These are phyloP conservation scores for Alternaria rosae DNA, from an alignment of 2,329 filamentous ascomycete genomes.

Conservation along the genomic window DNA sequence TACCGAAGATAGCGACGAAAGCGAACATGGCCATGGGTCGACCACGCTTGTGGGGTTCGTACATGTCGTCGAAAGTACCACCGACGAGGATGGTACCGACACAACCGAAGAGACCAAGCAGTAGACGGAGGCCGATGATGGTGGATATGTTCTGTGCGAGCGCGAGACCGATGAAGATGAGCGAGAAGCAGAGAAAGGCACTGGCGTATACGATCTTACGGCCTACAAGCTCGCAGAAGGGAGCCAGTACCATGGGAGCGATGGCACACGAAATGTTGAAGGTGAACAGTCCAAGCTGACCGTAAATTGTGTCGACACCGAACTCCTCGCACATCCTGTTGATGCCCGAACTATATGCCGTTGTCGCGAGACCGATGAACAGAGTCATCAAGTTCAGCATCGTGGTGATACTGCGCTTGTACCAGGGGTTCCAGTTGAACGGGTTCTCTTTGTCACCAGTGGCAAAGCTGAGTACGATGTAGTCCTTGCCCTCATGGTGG, in stretches of 20 bases:
- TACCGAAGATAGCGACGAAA: constrained; percentile 50
- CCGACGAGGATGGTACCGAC: constrained; percentile 40
- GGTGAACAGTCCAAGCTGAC: constrained; percentile 35
- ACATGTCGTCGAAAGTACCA: constrained; percentile 40
- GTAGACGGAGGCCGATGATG: constrained; percentile 36
- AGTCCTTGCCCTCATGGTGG: constrained; percentile 34
- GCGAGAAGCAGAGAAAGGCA: constrained; percentile 36
- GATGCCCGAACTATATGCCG: constrained; percentile 38
- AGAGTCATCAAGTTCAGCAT: constrained; percentile 39
- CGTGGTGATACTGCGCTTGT: constrained; percentile 39
- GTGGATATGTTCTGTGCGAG: constrained; percentile 32
- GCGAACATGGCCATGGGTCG: constrained; percentile 41
- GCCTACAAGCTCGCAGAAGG: constrained; percentile 37
- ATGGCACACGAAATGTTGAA: constrained; percentile 40
- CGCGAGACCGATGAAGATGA: constrained; percentile 37
- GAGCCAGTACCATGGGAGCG: constrained; percentile 36
- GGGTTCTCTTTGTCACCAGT: constrained; percentile 37
- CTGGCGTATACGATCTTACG: constrained; percentile 36
- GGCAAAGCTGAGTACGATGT: constrained; percentile 35
- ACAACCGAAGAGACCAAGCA: constrained; percentile 37
- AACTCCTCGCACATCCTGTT: constrained; percentile 38
- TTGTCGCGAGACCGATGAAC: constrained; percentile 38
- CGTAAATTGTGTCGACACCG: constrained; percentile 29
- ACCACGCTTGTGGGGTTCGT: constrained; percentile 35
- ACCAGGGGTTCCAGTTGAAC: constrained; percentile 40